These are phyloP conservation scores for Blastocystis hominis DNA, from an alignment of 352 stramenopile species.

Conservation along the genomic window DNA sequence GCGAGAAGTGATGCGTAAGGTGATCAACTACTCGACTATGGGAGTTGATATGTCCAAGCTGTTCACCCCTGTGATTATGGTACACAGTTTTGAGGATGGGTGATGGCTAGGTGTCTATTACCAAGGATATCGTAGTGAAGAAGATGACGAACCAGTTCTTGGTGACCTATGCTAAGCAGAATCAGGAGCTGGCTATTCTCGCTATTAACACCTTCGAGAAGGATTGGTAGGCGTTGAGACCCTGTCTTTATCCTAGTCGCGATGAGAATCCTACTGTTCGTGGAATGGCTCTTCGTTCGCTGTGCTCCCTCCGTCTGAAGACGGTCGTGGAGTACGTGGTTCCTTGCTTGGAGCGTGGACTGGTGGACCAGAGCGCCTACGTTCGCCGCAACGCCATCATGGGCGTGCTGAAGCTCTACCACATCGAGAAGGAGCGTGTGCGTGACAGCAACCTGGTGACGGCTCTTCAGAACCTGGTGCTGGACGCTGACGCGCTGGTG, in stretches of 20 bases:
- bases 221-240: constrained; percentile 73
- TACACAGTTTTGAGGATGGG: constrained; percentile 54
- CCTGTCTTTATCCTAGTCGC: constrained; percentile 61
- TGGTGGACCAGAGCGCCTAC: constrained; percentile 89
- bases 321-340: constrained; percentile 90
- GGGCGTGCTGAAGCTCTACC: constrained; percentile 91
- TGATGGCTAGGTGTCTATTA: constrained; percentile 68
- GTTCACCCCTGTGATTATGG: constrained; percentile 97
- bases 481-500: constrained; percentile 89
- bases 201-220: constrained; percentile 98
- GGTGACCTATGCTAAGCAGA: constrained; percentile 92
- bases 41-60: constrained; percentile 95
- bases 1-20: constrained; percentile 98
- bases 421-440: constrained; percentile 79
- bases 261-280: constrained; percentile 97
- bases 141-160: constrained; percentile 99
- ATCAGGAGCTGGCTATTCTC: constrained; percentile 96
- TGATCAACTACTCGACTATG: constrained; percentile 99
- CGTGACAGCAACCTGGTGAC: constrained; percentile 86
- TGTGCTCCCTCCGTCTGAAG: constrained; percentile 87
- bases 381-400: constrained; percentile 97
- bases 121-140: constrained; percentile 95
- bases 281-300: constrained; percentile 84
- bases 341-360: constrained; percentile 68
- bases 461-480: constrained; percentile 94